Percentiles rank a stretch among this genome's conserved stretches.
Conservation (phyloP, 31 red algal genomes). For the Asparagopsis taxiformis region DNA sequence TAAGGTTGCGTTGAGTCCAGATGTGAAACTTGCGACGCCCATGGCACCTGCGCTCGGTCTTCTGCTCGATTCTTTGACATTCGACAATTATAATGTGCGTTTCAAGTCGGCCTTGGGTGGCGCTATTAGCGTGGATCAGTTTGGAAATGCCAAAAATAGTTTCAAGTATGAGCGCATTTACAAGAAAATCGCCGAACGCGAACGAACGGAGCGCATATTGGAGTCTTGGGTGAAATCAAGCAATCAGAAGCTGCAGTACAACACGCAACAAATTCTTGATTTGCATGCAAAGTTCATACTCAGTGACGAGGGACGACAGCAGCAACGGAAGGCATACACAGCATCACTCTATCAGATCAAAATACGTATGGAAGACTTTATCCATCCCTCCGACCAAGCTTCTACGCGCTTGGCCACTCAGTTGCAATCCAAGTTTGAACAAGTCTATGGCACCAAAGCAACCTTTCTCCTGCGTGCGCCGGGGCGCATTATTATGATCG, state of each 20-base stretch:
- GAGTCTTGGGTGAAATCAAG: constrained; percentile 57
- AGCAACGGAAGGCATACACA: constrained; percentile 53
- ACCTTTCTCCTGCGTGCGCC: constrained; percentile 60
- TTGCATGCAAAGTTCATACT: constrained; percentile 55
- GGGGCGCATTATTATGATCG: constrained; percentile 63
- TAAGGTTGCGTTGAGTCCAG: constrained; percentile 50
- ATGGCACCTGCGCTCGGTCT: constrained; percentile 62
- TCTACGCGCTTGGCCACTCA: constrained; percentile 3
- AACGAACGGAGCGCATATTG: constrained; percentile 42
- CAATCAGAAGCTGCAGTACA: constrained; percentile 27
- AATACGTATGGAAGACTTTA: constrained; percentile 38
- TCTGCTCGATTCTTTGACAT: constrained; percentile 47
- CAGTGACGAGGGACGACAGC: constrained; percentile 35
- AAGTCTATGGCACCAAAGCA: constrained; percentile 14
- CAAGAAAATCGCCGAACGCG: constrained; percentile 48
- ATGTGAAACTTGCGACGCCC: constrained; percentile 55
- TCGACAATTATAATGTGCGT: constrained; percentile 57
- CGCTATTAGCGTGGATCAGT: constrained; percentile 39
- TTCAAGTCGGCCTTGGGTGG: constrained; percentile 19
- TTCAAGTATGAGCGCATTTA: constrained; percentile 59
- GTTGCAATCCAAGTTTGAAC: constrained; percentile 17
- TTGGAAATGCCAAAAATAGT: constrained; percentile 23
- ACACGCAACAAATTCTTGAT: constrained; percentile 18
- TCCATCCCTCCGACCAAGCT: constrained; percentile 5
- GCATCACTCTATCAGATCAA: constrained; percentile 60